Conservation (phyloP, 2,329 filamentous ascomycete genomes). For the Aspergillus novofumigatus region DNA sequence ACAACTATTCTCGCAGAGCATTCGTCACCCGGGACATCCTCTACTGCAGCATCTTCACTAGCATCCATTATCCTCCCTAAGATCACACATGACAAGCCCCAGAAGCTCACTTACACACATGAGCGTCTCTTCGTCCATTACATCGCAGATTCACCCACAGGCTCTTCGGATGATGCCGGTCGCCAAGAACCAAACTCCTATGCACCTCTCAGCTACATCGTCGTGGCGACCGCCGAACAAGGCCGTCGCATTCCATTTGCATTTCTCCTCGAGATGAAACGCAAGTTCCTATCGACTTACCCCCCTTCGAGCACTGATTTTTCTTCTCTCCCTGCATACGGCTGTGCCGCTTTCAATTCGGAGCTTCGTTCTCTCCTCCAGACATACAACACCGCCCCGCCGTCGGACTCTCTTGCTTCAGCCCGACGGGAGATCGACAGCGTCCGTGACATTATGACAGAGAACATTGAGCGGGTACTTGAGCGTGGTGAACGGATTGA, state of each 20-base stretch:
- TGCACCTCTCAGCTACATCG: constrained; percentile 85
- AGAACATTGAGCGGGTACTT: constrained; percentile 85
- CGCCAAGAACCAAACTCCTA: constrained; percentile 53
- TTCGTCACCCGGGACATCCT: constrained; percentile 76
- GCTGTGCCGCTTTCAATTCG: constrained; percentile 80
- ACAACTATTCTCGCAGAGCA: constrained; percentile 91
- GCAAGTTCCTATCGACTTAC: constrained; percentile 74
- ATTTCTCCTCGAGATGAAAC: constrained; percentile 85
- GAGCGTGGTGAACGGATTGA: constrained; percentile 92
- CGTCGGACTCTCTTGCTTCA: constrained; percentile 75
- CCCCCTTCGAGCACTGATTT: constrained; percentile 66
- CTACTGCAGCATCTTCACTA: constrained; percentile 81
- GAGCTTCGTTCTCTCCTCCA: constrained; percentile 74
- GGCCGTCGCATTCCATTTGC: constrained; percentile 89
- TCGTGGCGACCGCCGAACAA: constrained; percentile 75
- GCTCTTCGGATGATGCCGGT: constrained; percentile 34
- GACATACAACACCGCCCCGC: constrained; percentile 74
- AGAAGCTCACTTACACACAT: constrained; percentile 94
- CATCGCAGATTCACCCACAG: constrained; percentile 76
- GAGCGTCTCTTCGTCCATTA: constrained; percentile 93
- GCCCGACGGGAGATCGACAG: constrained; percentile 89
- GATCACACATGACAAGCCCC: constrained; percentile 72
- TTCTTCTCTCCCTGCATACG: constrained; percentile 76
- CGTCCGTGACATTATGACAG: constrained; percentile 87
- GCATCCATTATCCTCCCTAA: constrained; percentile 93